Evolutionary conservation across 805 yeast species (phyloP).

Genomic region (Cyberlindnera bimundalis): DNA sequence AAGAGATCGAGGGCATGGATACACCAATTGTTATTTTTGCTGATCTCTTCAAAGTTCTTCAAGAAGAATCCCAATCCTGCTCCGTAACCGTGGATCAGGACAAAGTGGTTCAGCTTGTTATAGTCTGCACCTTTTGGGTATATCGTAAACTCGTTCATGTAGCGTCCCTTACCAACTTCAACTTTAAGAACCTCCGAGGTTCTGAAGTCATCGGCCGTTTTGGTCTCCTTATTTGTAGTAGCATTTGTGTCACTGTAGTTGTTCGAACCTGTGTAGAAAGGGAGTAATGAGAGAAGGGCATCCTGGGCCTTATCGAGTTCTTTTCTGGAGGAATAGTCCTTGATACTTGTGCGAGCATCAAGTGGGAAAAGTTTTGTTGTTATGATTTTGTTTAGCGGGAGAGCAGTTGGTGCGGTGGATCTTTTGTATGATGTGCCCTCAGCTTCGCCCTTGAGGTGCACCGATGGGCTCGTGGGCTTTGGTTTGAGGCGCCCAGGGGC

Average conservation of each 20-base stretch:
- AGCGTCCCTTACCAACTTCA: conserved; percentile 43
- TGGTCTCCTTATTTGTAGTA: conserved; percentile 4
- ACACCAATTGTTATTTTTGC: conserved; percentile 49
- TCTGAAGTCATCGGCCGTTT: conserved; percentile 18
- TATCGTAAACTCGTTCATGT: conserved; percentile 75
- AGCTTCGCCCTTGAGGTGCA: neutral
- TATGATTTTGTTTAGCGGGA: conserved; percentile 51
- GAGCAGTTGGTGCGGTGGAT: conserved; percentile 65
- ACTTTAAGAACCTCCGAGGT: conserved; percentile 33
- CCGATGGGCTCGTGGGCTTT: conserved; percentile 10
- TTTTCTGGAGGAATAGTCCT: conserved; percentile 43
- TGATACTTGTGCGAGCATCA: conserved; percentile 45
- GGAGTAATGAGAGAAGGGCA: conserved; percentile 41
- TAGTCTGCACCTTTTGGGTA: conserved; percentile 41
- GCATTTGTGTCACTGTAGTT: conserved; percentile 22
- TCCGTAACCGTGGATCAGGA: conserved; percentile 91
- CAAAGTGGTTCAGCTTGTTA: conserved; percentile 44
- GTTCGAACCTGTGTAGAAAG: conserved; percentile 36
- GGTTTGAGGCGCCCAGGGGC: conserved; percentile 12
- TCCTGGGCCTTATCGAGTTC: conserved; percentile 43
- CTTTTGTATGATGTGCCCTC: conserved; percentile 44
- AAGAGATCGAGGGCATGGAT: conserved; percentile 83
- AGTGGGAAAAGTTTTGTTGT: conserved; percentile 55
- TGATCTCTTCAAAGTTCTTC: conserved; percentile 61
- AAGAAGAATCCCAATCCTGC: conserved; percentile 87